Evolutionary conservation across 1,284 basidiomycete genomes (phyloP).

Genomic region (Ustilago lituana): DNA sequence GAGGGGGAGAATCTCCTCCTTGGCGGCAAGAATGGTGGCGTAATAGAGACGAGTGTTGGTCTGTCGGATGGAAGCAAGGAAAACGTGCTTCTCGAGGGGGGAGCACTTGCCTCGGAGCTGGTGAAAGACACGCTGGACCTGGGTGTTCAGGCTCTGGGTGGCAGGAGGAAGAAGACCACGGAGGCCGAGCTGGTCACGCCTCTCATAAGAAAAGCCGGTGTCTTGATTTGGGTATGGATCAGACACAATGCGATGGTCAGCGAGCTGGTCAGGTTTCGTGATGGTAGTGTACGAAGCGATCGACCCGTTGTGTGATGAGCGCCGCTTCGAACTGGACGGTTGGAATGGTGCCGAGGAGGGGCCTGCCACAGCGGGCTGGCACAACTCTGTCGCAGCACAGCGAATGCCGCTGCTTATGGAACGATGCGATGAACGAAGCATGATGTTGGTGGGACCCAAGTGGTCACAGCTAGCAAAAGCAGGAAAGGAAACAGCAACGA

Average conservation of each 20-base stretch:
- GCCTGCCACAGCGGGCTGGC: not conserved
- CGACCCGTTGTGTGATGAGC: slow-evolving; percentile 5
- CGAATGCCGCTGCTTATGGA: slow-evolving; percentile 12
- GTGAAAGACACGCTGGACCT: slow-evolving; percentile 74
- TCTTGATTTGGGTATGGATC: slow-evolving; percentile 47
- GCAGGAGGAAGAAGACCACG: slow-evolving; percentile 76
- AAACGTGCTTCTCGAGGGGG: slow-evolving; percentile 82
- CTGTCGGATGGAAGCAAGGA: slow-evolving; percentile 78
- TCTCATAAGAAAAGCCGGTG: slow-evolving; percentile 76
- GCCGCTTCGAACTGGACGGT: not conserved
- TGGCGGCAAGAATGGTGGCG: slow-evolving; percentile 71
- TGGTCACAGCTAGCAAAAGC: too few species aligned
- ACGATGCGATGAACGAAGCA: slow-evolving; percentile 24
- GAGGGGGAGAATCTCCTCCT: slow-evolving; percentile 74
- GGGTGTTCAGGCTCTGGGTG: slow-evolving; percentile 71
- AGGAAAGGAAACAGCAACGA: too few species aligned
- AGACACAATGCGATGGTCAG: slow-evolving; percentile 44
- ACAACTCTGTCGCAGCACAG: slow-evolving; percentile 13
- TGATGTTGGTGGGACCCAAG: slow-evolving; percentile 1
- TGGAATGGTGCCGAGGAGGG: too few species aligned
- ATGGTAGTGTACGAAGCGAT: slow-evolving; percentile 22
- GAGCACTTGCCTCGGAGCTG: slow-evolving; percentile 78
- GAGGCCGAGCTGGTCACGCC: slow-evolving; percentile 78
- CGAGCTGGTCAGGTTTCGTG: slow-evolving; percentile 7
- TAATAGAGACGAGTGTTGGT: slow-evolving; percentile 80